Evolutionary conservation across 306 rosid species (phyloP).

Genomic region (Malus sieversii): DNA sequence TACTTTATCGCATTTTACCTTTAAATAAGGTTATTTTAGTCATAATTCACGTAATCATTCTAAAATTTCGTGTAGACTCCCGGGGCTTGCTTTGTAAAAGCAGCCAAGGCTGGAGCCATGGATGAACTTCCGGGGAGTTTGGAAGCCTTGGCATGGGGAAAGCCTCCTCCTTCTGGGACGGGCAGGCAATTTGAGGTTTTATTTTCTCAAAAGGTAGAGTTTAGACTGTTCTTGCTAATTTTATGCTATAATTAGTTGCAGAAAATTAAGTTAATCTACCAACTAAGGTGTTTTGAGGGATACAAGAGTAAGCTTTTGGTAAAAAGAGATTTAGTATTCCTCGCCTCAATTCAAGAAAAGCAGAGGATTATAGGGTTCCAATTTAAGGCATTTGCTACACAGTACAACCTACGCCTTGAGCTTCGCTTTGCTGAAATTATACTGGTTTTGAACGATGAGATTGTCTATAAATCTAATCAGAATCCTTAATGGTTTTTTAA

Average conservation of each 20-base stretch:
- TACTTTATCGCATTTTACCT: not conserved
- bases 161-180: constrained; percentile 59
- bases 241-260: not conserved
- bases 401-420: not conserved
- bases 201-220: constrained; percentile 51
- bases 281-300: not conserved
- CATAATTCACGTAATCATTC: constrained; percentile 19
- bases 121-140: constrained; percentile 66
- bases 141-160: constrained; percentile 94
- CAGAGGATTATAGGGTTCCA: not conserved
- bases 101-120: constrained; percentile 65
- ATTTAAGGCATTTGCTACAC: not conserved
- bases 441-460: not conserved
- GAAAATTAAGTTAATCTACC: not conserved
- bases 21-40: constrained; percentile 1
- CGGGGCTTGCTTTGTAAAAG: constrained; percentile 68
- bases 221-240: not conserved
- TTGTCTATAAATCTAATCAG: not conserved
- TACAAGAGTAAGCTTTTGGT: not conserved
- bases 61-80: constrained; percentile 65
- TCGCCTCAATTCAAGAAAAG: not conserved
- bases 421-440: not conserved
- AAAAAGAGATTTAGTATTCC: not conserved
- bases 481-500: not conserved
- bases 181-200: constrained; percentile 71